phyloP scores from a whole-genome alignment of 2,329 filamentous ascomycete genomes.

The Ascochyta clinopodiicola region DNA sequence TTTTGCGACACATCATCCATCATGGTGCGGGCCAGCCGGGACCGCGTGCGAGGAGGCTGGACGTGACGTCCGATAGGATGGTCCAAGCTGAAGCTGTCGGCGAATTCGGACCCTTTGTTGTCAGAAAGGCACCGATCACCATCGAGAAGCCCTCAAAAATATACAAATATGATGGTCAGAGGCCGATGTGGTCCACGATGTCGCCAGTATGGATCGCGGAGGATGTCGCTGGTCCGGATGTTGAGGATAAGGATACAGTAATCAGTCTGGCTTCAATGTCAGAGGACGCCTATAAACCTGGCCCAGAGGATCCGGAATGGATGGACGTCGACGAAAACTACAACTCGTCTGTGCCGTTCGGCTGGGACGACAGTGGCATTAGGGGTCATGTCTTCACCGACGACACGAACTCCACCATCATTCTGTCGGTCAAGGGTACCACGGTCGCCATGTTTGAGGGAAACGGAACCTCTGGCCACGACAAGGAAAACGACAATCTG shows the following conservation, averaged over 20 bases:
- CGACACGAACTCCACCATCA: slow-evolving; percentile 41
- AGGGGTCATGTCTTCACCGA: slow-evolving; percentile 47
- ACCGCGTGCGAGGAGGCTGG: slow-evolving; percentile 41
- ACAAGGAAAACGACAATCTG: slow-evolving; percentile 48
- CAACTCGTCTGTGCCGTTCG: slow-evolving; percentile 43
- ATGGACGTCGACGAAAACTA: slow-evolving; percentile 41
- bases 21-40: slow-evolving; percentile 45
- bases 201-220: slow-evolving; percentile 41
- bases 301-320: slow-evolving; percentile 43
- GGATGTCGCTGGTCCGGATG: slow-evolving; percentile 39
- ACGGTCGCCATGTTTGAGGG: slow-evolving; percentile 46
- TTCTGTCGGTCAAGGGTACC: slow-evolving; percentile 45
- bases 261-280: slow-evolving; percentile 47
- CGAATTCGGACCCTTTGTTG: slow-evolving; percentile 38
- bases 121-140: slow-evolving; percentile 36
- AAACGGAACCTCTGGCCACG: slow-evolving; percentile 44
- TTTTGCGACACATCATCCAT: slow-evolving; percentile 43
- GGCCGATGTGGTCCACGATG: slow-evolving; percentile 39
- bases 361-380: slow-evolving; percentile 48
- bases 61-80: slow-evolving; percentile 35
- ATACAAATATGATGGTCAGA: slow-evolving; percentile 28
- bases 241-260: slow-evolving; percentile 43
- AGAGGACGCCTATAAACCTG: slow-evolving; percentile 46
- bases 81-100: slow-evolving; percentile 30
- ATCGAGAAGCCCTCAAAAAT: slow-evolving; percentile 37